Conservation (phyloP, 306 rosid genomes). For the Ormosia emarginata region DNA sequence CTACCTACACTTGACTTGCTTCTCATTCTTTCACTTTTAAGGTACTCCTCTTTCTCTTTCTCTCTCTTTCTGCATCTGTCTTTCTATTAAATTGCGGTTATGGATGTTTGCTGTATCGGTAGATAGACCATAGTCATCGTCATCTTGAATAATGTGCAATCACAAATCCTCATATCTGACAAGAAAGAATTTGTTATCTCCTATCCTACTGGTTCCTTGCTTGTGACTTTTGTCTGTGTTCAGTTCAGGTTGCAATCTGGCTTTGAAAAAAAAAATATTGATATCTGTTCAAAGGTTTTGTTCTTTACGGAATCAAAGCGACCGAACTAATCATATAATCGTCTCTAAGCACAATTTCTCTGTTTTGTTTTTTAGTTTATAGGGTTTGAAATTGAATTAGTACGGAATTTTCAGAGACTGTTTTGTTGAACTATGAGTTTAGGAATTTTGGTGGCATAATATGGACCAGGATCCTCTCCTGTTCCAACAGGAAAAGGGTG, state of each 20-base stretch:
- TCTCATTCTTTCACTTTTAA: constrained; percentile 25
- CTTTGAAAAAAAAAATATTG: background rate
- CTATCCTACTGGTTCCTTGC: background rate
- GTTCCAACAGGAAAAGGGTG: no score
- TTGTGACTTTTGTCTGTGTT: background rate
- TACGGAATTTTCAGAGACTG: background rate
- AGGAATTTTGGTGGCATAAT: background rate
- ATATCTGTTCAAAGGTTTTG: background rate
- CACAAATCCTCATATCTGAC: background rate
- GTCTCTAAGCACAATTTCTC: background rate
- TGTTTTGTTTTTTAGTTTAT: background rate
- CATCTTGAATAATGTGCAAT: constrained; percentile 23
- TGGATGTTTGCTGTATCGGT: constrained; percentile 4
- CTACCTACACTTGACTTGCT: constrained; percentile 4
- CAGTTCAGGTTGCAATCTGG: background rate
- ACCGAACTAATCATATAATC: constrained; percentile 7
- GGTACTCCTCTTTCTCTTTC: constrained; percentile 15
- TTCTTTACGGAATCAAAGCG: background rate
- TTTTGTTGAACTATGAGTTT: constrained; percentile 5
- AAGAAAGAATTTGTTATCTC: background rate
- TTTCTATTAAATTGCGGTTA: background rate
- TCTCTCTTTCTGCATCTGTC: background rate
- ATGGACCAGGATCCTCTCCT: no score
- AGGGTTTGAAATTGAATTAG: background rate
- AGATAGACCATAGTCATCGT: background rate